These are phyloP conservation scores for Acacia crassicarpa DNA, from an alignment of 306 rosid genomes.

Conservation along the genomic window DNA sequence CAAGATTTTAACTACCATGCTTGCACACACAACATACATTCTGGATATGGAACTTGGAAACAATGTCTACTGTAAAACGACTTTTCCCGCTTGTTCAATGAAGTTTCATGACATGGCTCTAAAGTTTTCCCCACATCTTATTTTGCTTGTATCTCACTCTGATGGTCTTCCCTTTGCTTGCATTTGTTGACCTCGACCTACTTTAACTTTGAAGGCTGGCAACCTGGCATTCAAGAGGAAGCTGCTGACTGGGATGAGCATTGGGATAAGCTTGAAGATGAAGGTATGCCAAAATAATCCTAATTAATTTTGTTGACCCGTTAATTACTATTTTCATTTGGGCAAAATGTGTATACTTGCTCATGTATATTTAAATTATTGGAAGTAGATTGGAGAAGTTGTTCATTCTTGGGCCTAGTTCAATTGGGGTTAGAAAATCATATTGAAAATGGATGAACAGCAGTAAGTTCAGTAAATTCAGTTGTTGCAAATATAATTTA, in stretches of 20 bases:
- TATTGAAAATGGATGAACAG: neutral
- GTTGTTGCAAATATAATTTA: neutral
- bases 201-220: slow-evolving; percentile 75
- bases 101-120: neutral
- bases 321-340: slow-evolving; percentile 5
- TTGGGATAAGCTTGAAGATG: slow-evolving; percentile 95
- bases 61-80: neutral
- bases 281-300: slow-evolving; percentile 60
- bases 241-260: slow-evolving; percentile 98
- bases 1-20: no score
- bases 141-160: slow-evolving; percentile 18
- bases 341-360: neutral
- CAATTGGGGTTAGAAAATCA: neutral
- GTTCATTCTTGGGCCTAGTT: neutral
- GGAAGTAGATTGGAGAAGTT: neutral
- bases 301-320: slow-evolving; percentile 18
- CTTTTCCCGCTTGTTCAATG: neutral
- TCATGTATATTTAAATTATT: neutral
- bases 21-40: neutral
- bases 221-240: slow-evolving; percentile 83
- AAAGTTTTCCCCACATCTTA: slow-evolving; percentile 1
- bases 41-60: slow-evolving; percentile 5
- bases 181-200: slow-evolving; percentile 18
- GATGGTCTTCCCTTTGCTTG: slow-evolving; percentile 2
- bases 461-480: neutral